Evolutionary conservation across 2,329 filamentous ascomycete genomes (phyloP), one percentile per base, ranked within the genome.

Genomic region (Phyllosticta capitalensis): DNA sequence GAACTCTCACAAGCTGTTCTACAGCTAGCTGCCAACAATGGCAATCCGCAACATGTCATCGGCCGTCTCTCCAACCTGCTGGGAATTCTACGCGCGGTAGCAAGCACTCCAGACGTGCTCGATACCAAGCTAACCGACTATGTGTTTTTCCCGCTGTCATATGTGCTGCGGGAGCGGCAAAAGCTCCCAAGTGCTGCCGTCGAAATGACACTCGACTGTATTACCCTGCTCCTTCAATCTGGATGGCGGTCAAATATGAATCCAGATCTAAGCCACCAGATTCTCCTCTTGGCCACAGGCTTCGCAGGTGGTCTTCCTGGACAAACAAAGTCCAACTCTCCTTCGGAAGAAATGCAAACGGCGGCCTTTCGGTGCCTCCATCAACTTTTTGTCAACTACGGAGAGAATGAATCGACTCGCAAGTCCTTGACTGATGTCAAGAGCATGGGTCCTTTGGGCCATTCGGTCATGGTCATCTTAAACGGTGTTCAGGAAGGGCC

Each of bases 111-210:
- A 38, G 67, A 72, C 63, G 66, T 69, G 1, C 70, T 97, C 19
- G 90, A 96, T 70, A 81, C 86, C 56, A 92, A 91, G 70, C 77
- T 97, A 19, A 90, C 92, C 14, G 92, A 96, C 76, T 99, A 97
- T 78, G 82, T 89, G 68, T 97, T 97, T 77, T 96, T 96, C 63
- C 94, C 94, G 0, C 78, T 99, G 0, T 91, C 90, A 0, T 88
- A 94, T 65, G 84, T 97, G 48, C 86, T 99, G 66, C 86, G 90
- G 61, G 82, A 85, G 63, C 87, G 89, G 65, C 83, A 88, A 63
- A 79, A 81, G 54, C 83, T 92, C 58, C 85, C 92, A 0, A 81
- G 88, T 53, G 81, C 82, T 38, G 78, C 89, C 49, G 76, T 94
- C 7, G 94, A 99, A 70, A 74, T 88, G 51, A 86, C 87, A 28